These are phyloP conservation scores for Drosera capensis DNA, from an alignment of 148 eudicot genomes.

Conservation along the genomic window DNA sequence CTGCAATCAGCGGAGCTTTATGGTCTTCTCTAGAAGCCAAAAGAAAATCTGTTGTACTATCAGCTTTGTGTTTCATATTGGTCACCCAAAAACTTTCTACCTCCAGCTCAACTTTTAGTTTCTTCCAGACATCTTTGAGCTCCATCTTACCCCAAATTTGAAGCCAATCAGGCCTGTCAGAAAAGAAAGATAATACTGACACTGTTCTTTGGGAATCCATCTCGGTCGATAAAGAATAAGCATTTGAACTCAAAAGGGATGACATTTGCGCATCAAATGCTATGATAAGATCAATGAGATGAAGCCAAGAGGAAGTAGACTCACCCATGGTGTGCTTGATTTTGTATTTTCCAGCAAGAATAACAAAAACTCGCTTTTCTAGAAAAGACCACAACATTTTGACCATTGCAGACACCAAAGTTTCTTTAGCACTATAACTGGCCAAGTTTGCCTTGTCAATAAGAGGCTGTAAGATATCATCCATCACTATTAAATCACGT, in stretches of 20 bases:
- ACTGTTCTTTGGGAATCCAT: constrained; percentile 11
- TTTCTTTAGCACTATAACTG: constrained; percentile 44
- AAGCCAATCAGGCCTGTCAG: constrained; percentile 40
- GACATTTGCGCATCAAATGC: constrained; percentile 30
- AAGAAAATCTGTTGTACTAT: constrained; percentile 14
- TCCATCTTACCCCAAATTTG: constrained; percentile 36
- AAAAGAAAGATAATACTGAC: constrained; percentile 28
- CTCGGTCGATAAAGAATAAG: constrained; percentile 16
- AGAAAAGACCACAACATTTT: constrained; percentile 25
- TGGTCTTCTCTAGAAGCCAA: constrained; percentile 30
- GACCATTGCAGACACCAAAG: constrained; percentile 41
- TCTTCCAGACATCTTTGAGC: constrained; percentile 34
- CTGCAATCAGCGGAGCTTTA: constrained; percentile 34
- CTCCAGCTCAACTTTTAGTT: constrained; percentile 27
- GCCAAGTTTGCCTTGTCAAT: constrained; percentile 36
- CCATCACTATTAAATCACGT: constrained; percentile 37
- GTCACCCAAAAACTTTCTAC: constrained; percentile 25
- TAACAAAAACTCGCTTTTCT: constrained; percentile 20
- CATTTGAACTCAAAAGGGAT: constrained; percentile 24
- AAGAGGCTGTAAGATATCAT: constrained; percentile 43
- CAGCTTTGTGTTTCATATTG: constrained; percentile 8
- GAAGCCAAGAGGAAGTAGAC: constrained; percentile 32
- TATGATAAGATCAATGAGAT: constrained; percentile 29
- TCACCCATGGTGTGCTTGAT: constrained; percentile 15
- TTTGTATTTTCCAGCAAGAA: constrained; percentile 23